These are phyloP conservation scores for Bjerkandera adusta DNA, from an alignment of 1,284 basidiomycete species.

Conservation along the genomic window DNA sequence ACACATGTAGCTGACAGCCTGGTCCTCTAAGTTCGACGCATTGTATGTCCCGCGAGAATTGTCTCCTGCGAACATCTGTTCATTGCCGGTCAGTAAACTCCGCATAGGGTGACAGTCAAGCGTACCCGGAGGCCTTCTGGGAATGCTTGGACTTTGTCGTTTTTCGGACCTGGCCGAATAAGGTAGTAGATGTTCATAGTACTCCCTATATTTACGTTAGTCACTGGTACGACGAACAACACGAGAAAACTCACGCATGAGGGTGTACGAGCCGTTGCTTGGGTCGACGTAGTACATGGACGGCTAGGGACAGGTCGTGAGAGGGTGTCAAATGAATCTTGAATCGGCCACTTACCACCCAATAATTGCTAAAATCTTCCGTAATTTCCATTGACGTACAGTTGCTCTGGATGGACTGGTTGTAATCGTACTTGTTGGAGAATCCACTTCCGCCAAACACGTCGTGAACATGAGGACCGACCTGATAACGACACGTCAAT, in stretches of 20 bases:
- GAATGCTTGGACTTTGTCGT: conserved; percentile 26
- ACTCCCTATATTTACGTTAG: conserved; percentile 14
- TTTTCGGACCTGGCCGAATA: conserved; percentile 20
- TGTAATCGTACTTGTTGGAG: conserved; percentile 21
- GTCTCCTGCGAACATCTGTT: conserved; percentile 40
- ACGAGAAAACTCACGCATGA: conserved; percentile 23
- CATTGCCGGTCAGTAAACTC: conserved; percentile 14
- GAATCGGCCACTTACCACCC: conserved; percentile 22
- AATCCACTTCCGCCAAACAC: conserved; percentile 29
- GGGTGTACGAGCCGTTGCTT: conserved; percentile 20
- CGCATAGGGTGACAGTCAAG: background rate
- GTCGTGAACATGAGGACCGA: conserved; percentile 29
- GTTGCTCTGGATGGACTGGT: conserved; percentile 20
- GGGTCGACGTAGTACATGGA: conserved; percentile 26
- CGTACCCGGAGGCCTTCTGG: conserved; percentile 26
- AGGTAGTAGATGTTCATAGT: conserved; percentile 30
- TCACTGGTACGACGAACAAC: background rate
- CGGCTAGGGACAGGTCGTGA: conserved; percentile 16
- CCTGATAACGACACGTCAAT: conserved; percentile 2
- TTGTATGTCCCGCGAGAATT: conserved; percentile 34
- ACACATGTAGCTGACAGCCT: conserved; percentile 41
- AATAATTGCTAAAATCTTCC: conserved; percentile 29
- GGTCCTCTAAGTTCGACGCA: conserved; percentile 33
- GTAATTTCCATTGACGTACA: conserved; percentile 26
- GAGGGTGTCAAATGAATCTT: background rate